These are phyloP conservation scores for Yamadazyma akitaensis DNA, from an alignment of 805 yeast species.

Conservation along the genomic window DNA sequence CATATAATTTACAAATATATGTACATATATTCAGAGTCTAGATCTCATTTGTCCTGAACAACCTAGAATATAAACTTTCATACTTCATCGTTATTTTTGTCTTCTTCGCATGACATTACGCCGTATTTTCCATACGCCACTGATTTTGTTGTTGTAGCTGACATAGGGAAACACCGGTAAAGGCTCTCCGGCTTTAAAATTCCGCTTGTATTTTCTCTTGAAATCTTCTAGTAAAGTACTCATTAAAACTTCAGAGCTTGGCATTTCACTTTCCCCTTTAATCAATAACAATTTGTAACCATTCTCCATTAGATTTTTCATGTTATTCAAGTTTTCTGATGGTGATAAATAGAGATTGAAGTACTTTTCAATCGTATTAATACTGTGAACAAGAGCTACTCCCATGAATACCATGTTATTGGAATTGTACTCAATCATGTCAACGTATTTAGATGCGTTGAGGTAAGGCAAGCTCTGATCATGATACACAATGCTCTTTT, in stretches of 20 bases:
- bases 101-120: conserved; percentile 48
- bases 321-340: conserved; percentile 5
- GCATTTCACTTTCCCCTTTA: conserved; percentile 66
- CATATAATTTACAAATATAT: too few species aligned
- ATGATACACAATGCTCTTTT: conserved; percentile 17
- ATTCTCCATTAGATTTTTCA: conserved; percentile 17
- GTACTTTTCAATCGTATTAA: conserved; percentile 36
- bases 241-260: conserved; percentile 51
- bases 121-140: conserved; percentile 57
- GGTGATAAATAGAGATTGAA: conserved; percentile 60
- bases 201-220: conserved; percentile 18
- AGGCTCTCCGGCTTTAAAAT: conserved; percentile 7
- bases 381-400: conserved; percentile 64
- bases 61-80: too few species aligned
- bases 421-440: conserved; percentile 11
- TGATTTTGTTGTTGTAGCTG: conserved; percentile 43
- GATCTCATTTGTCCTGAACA: too few species aligned
- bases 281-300: conserved; percentile 41
- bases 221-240: conserved; percentile 20
- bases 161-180: conserved; percentile 40
- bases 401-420: conserved; percentile 38
- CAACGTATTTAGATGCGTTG: conserved; percentile 14
- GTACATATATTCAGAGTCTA: too few species aligned
- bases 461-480: conserved; percentile 18
- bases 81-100: too few species aligned